Percentiles rank a stretch among this genome's conserved stretches.
Evolutionary conservation across 441 rosid species (phyloP).

Genomic region (Pelargonium myrrhifolium): DNA sequence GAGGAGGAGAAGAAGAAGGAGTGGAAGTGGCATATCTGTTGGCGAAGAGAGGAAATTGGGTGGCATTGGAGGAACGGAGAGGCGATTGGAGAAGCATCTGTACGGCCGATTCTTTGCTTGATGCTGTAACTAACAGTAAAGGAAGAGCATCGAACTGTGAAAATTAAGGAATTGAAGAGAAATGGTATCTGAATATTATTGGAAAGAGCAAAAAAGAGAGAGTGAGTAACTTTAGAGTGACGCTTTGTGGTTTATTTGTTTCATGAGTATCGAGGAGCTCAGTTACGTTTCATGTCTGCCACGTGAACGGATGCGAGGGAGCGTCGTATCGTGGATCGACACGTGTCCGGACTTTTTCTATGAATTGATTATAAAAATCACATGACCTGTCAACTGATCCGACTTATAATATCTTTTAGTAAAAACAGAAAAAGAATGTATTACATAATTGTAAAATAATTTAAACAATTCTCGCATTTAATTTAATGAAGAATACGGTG

Average conservation of each 20-base stretch:
- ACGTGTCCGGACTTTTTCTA: conserved; percentile 19
- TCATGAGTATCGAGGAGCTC: conserved; percentile 11
- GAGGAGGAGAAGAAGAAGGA: background rate
- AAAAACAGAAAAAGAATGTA: too few species aligned
- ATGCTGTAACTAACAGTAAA: background rate
- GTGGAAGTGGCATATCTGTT: background rate
- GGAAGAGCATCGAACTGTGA: background rate
- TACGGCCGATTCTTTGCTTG: background rate
- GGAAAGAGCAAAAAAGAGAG: background rate
- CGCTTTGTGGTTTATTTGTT: background rate
- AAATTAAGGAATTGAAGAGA: background rate
- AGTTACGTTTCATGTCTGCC: conserved; percentile 32
- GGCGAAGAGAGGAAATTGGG: background rate
- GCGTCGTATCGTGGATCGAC: conserved; percentile 14
- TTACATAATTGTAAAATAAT: too few species aligned
- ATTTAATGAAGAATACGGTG: too few species aligned
- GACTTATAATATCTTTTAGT: background rate
- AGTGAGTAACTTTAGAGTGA: background rate
- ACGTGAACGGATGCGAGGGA: conserved; percentile 47
- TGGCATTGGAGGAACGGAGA: background rate
- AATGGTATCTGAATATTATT: background rate
- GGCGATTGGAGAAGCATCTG: background rate
- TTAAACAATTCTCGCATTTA: too few species aligned
- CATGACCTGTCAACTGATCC: background rate
- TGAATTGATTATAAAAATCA: background rate